These are phyloP conservation scores for Hortaea sp. DNA, from an alignment of 2,329 filamentous ascomycete genomes.

Conservation along the genomic window DNA sequence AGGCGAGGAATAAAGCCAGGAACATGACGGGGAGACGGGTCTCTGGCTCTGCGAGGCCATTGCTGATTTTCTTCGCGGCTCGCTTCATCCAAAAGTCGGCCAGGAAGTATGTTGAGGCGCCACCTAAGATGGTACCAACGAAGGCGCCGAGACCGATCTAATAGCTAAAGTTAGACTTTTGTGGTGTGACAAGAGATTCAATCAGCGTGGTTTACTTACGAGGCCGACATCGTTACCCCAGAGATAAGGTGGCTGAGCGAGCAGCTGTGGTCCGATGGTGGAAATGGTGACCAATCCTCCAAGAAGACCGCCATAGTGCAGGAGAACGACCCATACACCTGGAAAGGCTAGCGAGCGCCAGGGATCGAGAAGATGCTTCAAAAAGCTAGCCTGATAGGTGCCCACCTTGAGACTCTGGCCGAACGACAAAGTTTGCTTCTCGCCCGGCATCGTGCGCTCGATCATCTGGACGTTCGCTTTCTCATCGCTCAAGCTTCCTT, in stretches of 20 bases:
- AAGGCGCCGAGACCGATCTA: slow-evolving; percentile 28
- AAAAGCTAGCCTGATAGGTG: slow-evolving; percentile 26
- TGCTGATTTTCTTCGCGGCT: slow-evolving; percentile 24
- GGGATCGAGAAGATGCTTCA: slow-evolving; percentile 27
- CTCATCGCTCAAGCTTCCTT: slow-evolving; percentile 8
- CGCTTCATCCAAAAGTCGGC: slow-evolving; percentile 29
- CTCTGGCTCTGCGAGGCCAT: slow-evolving; percentile 32
- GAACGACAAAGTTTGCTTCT: slow-evolving; percentile 22
- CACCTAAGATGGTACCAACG: slow-evolving; percentile 28
- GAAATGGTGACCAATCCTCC: slow-evolving; percentile 31
- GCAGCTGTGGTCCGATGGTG: slow-evolving; percentile 28
- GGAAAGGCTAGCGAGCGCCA: slow-evolving; percentile 30
- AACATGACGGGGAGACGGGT: slow-evolving; percentile 29
- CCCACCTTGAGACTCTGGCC: slow-evolving; percentile 27
- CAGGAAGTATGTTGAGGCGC: slow-evolving; percentile 27
- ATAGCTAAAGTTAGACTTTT: too few relatives aligned
- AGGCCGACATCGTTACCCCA: slow-evolving; percentile 32
- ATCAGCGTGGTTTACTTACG: too few relatives aligned
- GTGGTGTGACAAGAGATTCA: too few relatives aligned
- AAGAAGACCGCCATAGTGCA: slow-evolving; percentile 34
- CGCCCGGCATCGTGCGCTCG: slow-evolving; percentile 9
- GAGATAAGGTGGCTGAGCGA: slow-evolving; percentile 31
- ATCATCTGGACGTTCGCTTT: slow-evolving; percentile 14
- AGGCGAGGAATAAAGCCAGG: slow-evolving; percentile 28
- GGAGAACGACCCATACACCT: slow-evolving; percentile 32